phyloP scores from a whole-genome alignment of 176 grass and related monocot genomes.

The Echinochloa phyllopogon region DNA sequence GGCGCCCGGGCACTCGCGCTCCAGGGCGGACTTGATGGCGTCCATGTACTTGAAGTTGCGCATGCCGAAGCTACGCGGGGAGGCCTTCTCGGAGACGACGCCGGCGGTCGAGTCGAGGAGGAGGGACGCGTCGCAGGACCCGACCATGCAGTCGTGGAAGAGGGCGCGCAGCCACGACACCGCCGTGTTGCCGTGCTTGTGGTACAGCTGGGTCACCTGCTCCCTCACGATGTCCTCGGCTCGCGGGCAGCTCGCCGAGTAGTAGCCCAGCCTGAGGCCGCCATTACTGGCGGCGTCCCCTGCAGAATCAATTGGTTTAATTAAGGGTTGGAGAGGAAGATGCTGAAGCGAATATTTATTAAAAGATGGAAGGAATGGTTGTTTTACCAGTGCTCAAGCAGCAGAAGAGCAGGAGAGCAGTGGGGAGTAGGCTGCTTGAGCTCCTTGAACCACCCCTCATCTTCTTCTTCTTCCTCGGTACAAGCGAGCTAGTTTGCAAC shows the following conservation, averaged over 20 bases:
- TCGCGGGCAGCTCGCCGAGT: conserved; percentile 40
- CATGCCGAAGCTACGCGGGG: conserved; percentile 55
- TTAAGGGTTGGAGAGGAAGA: too few relatives aligned
- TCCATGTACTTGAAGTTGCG: conserved; percentile 59
- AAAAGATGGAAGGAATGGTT: too few relatives aligned
- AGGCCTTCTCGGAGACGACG: conserved; percentile 38
- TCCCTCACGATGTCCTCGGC: conserved; percentile 50
- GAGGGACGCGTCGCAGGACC: conserved; percentile 55
- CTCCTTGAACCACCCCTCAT: background rate
- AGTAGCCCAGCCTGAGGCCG: background rate
- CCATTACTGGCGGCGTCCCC: background rate
- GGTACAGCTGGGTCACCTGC: conserved; percentile 50
- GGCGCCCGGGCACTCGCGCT: conserved; percentile 42
- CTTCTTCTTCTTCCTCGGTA: background rate
- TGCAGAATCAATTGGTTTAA: background rate
- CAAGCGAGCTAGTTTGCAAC: background rate
- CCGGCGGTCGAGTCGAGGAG: conserved; percentile 23
- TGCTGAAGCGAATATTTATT: too few relatives aligned
- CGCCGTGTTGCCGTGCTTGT: conserved; percentile 57
- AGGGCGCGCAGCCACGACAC: conserved; percentile 57
- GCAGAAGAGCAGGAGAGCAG: conserved; percentile 2
- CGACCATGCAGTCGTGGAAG: conserved; percentile 63
- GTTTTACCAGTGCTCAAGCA: background rate
- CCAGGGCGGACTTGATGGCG: conserved; percentile 47
- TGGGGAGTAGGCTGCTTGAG: background rate